These are phyloP conservation scores for Arachis hypogaea DNA, from an alignment of 306 rosid genomes.

Conservation along the genomic window DNA sequence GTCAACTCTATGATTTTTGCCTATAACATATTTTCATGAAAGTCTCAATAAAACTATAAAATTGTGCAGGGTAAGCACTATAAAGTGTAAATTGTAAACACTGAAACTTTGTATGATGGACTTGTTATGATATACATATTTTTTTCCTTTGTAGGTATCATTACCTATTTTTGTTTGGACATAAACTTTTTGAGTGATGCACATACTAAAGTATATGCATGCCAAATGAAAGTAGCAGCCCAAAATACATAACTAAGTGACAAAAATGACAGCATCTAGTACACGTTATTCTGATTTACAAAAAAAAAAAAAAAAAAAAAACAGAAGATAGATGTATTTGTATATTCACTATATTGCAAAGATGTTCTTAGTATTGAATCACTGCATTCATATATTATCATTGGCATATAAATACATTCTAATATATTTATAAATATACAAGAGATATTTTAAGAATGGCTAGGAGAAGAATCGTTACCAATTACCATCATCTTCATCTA, in stretches of 20 bases:
- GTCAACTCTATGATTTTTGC: neutral
- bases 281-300: neutral
- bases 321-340: neutral
- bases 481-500: conserved; percentile 51
- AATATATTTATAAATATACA: neutral
- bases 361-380: conserved; percentile 12
- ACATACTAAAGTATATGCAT: neutral
- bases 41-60: neutral
- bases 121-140: neutral
- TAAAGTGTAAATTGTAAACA: neutral
- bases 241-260: neutral
- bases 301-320: too few relatives aligned
- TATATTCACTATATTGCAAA: neutral
- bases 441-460: conserved; percentile 24
- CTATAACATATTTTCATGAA: neutral
- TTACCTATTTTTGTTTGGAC: neutral
- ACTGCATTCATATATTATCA: neutral
- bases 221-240: neutral
- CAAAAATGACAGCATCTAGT: neutral
- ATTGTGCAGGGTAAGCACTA: neutral
- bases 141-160: neutral
- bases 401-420: neutral
- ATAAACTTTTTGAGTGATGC: neutral
- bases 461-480: conserved; percentile 39
- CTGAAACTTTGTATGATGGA: neutral